A percentile compares a stretch with the other conserved stretches of the same genome.
These are phyloP conservation scores for Zelopaecilomyces penicillatus DNA, from an alignment of 2,329 filamentous ascomycete species.

Conservation along the genomic window DNA sequence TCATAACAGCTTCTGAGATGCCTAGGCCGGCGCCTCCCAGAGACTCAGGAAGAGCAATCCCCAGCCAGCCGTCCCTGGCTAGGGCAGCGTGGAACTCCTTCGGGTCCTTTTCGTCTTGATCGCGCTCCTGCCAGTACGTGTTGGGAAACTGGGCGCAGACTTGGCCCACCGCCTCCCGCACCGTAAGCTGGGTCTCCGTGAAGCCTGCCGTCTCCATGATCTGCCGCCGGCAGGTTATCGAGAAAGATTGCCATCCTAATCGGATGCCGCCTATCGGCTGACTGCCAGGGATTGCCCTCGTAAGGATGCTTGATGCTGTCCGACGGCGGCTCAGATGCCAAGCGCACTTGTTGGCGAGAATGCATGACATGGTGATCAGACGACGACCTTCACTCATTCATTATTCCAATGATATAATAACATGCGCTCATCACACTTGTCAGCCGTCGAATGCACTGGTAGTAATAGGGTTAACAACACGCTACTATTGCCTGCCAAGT, in stretches of 20 bases:
- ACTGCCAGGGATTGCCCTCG: no score
- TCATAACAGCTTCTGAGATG: constrained; percentile 77
- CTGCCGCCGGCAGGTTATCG: constrained; percentile 21
- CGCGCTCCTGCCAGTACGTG: constrained; percentile 68
- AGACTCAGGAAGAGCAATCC: constrained; percentile 67
- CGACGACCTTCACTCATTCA: no score
- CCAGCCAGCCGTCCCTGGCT: constrained; percentile 70
- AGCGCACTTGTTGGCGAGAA: no score
- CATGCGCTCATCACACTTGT: no score
- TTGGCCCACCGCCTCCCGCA: constrained; percentile 60
- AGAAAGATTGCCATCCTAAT: constrained; percentile 19
- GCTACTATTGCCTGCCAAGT: no score
- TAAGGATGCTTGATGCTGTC: no score
- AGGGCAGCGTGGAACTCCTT: constrained; percentile 68
- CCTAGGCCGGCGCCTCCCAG: constrained; percentile 68
- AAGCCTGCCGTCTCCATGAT: constrained; percentile 69
- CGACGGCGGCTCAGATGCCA: no score
- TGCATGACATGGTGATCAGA: no score
- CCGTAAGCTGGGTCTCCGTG: constrained; percentile 62
- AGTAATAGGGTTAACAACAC: no score
- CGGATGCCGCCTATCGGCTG: no score
- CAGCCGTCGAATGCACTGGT: no score
- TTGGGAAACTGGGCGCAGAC: constrained; percentile 65
- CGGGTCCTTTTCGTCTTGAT: constrained; percentile 63
- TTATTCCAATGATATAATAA: no score